These are phyloP conservation scores for Lactifluus pinguis DNA, from an alignment of 768 basidiomycete species.

Conservation along the genomic window DNA sequence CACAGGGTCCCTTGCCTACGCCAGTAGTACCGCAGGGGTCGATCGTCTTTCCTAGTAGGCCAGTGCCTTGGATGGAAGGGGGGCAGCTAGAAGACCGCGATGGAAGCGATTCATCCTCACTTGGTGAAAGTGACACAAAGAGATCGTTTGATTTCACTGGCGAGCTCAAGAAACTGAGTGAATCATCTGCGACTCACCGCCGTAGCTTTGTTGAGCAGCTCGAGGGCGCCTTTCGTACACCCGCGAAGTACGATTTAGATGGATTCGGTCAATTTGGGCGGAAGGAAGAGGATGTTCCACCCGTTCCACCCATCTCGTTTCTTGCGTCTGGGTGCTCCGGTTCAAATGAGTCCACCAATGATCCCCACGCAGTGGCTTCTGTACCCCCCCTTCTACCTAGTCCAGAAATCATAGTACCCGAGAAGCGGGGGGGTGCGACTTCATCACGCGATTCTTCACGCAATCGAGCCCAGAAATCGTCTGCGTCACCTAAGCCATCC, in stretches of 20 bases:
- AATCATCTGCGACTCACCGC: slow-evolving; percentile 59
- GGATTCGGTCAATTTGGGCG: slow-evolving; percentile 33
- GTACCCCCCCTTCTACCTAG: slow-evolving; percentile 12
- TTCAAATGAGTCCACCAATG: slow-evolving; percentile 14
- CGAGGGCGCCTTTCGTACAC: slow-evolving; percentile 71
- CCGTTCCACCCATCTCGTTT: slow-evolving; percentile 43
- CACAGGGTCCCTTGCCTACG: slow-evolving; percentile 32
- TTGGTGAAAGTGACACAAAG: slow-evolving; percentile 60
- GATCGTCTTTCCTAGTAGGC: slow-evolving; percentile 22
- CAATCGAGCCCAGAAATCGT: slow-evolving; percentile 16
- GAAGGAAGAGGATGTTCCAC: slow-evolving; percentile 34
- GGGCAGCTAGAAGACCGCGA: slow-evolving; percentile 34
- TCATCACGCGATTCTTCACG: not conserved
- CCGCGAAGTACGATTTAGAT: slow-evolving; percentile 55
- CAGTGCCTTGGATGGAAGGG: slow-evolving; percentile 38
- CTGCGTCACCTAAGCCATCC: slow-evolving; percentile 36
- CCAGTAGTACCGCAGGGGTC: slow-evolving; percentile 6
- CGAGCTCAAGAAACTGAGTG: slow-evolving; percentile 59
- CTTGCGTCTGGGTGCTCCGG: slow-evolving; percentile 8
- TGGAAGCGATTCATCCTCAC: slow-evolving; percentile 30
- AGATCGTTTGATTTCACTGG: slow-evolving; percentile 81
- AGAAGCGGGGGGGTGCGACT: not conserved
- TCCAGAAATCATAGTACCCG: slow-evolving; percentile 12
- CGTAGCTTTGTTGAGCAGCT: slow-evolving; percentile 73
- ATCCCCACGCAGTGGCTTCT: not conserved